These are phyloP conservation scores for Cyclotella baltica DNA, from an alignment of 108 stramenopile species.

Conservation along the genomic window DNA sequence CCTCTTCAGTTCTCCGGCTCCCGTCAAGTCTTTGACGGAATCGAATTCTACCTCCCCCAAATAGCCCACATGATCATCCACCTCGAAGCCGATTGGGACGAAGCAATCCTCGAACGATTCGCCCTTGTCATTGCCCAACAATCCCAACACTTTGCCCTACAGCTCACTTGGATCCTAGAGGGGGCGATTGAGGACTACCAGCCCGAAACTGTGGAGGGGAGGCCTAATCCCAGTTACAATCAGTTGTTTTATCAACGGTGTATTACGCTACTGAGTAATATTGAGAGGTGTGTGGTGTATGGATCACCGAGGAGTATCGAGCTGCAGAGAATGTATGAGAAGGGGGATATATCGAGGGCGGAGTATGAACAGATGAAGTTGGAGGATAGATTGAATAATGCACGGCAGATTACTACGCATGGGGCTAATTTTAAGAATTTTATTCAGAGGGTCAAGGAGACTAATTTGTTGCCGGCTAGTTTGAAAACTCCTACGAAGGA, in stretches of 20 bases:
- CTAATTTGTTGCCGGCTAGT: constrained; percentile 27
- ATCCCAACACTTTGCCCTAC: constrained; percentile 96
- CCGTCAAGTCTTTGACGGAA: constrained; percentile 95
- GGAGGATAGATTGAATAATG: constrained; percentile 93
- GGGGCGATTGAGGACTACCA: constrained; percentile 98
- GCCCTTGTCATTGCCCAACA: constrained; percentile 96
- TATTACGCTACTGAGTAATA: constrained; percentile 90
- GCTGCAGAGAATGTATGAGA: constrained; percentile 90
- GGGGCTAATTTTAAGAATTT: constrained; percentile 50
- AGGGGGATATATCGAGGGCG: constrained; percentile 84
- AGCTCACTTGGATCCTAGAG: constrained; percentile 97
- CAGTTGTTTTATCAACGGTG: constrained; percentile 92
- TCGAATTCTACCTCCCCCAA: constrained; percentile 99
- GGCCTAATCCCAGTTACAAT: constrained; percentile 86
- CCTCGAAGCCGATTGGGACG: constrained; percentile 95
- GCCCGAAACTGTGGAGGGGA: constrained; percentile 91
- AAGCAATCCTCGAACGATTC: constrained; percentile 95
- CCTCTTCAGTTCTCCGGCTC: constrained; percentile 88
- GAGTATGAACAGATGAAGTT: constrained; percentile 90
- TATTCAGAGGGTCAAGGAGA: constrained; percentile 49
- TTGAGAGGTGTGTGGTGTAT: constrained; percentile 95
- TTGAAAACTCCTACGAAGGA: constrained; percentile 44
- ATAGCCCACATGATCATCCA: constrained; percentile 99
- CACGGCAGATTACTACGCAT: constrained; percentile 79
- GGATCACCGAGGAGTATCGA: constrained; percentile 76